Conservation (phyloP, 164 flowering plant genomes). For the Platanus orientalis region DNA sequence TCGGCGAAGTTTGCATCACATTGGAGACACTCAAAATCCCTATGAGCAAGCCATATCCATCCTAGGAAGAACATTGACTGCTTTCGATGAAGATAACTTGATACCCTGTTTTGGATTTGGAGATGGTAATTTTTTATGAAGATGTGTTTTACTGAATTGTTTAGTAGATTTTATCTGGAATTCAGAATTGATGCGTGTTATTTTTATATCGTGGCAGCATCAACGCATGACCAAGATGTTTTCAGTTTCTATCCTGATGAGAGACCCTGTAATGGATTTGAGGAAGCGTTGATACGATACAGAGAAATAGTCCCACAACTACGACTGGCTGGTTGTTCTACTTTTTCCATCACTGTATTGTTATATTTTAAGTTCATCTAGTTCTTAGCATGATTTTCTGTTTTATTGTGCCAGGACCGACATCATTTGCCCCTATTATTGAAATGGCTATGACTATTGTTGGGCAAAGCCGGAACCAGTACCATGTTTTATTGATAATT, state of each 20-base stretch:
- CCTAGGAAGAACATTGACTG: constrained; percentile 45
- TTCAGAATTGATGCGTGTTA: constrained; percentile 2
- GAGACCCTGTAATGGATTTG: constrained; percentile 79
- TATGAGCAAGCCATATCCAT: constrained; percentile 54
- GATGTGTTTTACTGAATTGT: neutral
- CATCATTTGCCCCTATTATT: constrained; percentile 92
- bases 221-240: constrained; percentile 88
- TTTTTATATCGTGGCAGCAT: constrained; percentile 46
- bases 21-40: constrained; percentile 47
- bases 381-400: neutral
- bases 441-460: constrained; percentile 87
- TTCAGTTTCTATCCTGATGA: constrained; percentile 85
- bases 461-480: constrained; percentile 86
- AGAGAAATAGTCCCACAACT: constrained; percentile 78
- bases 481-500: constrained; percentile 89
- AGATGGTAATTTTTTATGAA: constrained; percentile 34
- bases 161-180: neutral
- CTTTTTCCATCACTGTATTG: neutral
- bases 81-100: constrained; percentile 52
- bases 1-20: constrained; percentile 55
- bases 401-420: constrained; percentile 62
- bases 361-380: neutral
- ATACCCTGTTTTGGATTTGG: constrained; percentile 62
- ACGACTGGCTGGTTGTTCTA: constrained; percentile 77
- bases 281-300: constrained; percentile 69